Evolutionary conservation across 1,284 basidiomycete genomes (phyloP), one percentile per base, ranked within the genome.

Genomic region (Cryptococcus neoformans): DNA sequence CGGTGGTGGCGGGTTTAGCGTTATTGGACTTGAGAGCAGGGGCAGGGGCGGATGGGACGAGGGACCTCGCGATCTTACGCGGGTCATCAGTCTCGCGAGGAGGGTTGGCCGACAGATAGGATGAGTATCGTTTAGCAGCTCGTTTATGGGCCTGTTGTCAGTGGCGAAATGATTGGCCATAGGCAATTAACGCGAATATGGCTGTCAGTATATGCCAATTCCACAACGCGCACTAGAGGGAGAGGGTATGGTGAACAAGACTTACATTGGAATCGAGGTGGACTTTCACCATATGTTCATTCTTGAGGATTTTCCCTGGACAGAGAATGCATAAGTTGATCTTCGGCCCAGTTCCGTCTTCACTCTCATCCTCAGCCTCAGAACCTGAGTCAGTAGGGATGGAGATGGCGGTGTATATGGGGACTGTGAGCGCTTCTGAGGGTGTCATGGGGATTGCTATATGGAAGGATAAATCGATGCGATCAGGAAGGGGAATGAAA

Each of bases 261-360:
- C 87, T 75, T 81, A 86, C 89, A 69, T 82, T 84, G 51, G 88
- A 87, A 16, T 77, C 78, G 56, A 81, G 77, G 75, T 92, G 90
- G 10, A 82, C 75, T 56, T 81, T 76, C 12, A 83, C 79, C 84
- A 88, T 86, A 53, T 80, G 80, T 11, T 69, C 59, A 54, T 84
- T 83, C 74, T 90, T 90, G 53, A 92, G 79, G 16, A 82, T 65
- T 69, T 88, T 90, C 38, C 85, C 85, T 5, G 87, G 89, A 73
- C 90, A 92, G 8, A 88, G 70, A 4, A 88, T 81, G 68, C 90
- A 92, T 35, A 80, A 81, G 81, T 21, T 83, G 80, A 51, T 7
- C n/a, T 44, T 41, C 1, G 39, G n/a, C 10, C 28, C 12, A n/a
- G 36, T 39, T 5, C 49, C 36, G 8, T 28, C 16, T 16, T 49